Evolutionary conservation across 2,329 filamentous ascomycete species (phyloP).

Genomic region (Exophiala viscosa): DNA sequence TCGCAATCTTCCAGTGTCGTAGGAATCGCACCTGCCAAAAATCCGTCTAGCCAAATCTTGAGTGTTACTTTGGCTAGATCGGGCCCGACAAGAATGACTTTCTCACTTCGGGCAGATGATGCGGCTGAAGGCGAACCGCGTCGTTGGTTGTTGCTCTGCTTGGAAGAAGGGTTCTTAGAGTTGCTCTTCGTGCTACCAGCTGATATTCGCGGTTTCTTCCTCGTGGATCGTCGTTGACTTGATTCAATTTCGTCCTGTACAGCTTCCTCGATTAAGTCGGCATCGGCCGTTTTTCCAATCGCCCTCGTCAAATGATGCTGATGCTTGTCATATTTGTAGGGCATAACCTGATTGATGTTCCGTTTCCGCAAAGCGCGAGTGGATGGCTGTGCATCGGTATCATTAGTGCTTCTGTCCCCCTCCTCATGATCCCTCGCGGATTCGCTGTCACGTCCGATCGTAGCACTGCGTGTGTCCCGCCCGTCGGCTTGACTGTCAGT

Average conservation of each 20-base stretch:
- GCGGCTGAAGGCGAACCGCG: neutral
- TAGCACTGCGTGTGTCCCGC: no score
- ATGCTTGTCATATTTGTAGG: constrained; percentile 23
- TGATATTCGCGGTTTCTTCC: constrained; percentile 5
- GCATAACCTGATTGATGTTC: constrained; percentile 19
- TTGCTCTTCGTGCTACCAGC: constrained; percentile 3
- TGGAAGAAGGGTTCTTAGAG: neutral
- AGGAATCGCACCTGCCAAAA: constrained; percentile 10
- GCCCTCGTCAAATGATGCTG: constrained; percentile 12
- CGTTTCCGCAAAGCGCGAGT: constrained; percentile 16
- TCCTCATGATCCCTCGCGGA: neutral
- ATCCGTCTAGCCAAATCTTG: constrained; percentile 15
- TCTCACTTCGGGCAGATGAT: neutral
- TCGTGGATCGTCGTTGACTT: constrained; percentile 1
- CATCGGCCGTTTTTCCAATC: constrained; percentile 6
- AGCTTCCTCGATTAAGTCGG: constrained; percentile 17
- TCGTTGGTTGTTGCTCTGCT: neutral
- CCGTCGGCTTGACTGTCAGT: no score
- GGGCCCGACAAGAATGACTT: neutral
- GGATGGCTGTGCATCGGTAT: neutral
- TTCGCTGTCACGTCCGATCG: no score
- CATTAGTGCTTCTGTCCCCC: neutral
- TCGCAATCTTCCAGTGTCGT: constrained; percentile 10
- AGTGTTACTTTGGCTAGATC: constrained; percentile 8
- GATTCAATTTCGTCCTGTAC: constrained; percentile 12